phyloP scores from a whole-genome alignment of 2,329 filamentous ascomycete species.

The Periconia sp. region DNA sequence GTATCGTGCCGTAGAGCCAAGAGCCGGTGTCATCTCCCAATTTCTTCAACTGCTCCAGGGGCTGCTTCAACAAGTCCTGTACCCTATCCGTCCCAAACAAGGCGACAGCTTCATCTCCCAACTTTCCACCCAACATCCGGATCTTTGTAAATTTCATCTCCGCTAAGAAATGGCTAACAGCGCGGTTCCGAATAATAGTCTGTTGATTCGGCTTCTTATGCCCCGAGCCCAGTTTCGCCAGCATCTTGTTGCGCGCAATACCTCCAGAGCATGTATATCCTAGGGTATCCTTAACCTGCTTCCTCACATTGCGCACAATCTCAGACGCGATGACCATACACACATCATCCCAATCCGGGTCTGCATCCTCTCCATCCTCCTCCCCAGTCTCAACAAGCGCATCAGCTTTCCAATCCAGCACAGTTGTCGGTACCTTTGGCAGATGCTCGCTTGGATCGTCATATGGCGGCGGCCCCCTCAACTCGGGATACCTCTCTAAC shows the following conservation, averaged over 20 bases:
- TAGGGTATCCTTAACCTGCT: constrained; percentile 70
- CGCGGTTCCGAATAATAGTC: constrained; percentile 89
- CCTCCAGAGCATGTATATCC: constrained; percentile 93
- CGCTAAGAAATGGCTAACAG: constrained; percentile 77
- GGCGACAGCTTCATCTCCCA: constrained; percentile 85
- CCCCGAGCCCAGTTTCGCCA: constrained; percentile 90
- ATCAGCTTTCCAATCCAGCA: constrained; percentile 83
- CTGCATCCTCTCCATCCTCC: constrained; percentile 73
- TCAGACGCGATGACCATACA: constrained; percentile 86
- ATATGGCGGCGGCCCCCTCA: constrained; percentile 71
- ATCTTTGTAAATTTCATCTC: constrained; percentile 95
- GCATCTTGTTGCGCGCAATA: constrained; percentile 88
- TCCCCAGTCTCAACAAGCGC: constrained; percentile 80
- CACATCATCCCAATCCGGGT: constrained; percentile 97
- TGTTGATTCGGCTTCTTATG: constrained; percentile 94
- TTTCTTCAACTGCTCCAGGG: constrained; percentile 76
- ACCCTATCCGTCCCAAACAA: constrained; percentile 82
- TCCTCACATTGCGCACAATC: constrained; percentile 79
- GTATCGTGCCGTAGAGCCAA: constrained; percentile 85
- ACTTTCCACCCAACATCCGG: constrained; percentile 90
- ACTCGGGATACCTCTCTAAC: constrained; percentile 76
- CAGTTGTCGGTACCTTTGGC: constrained; percentile 74
- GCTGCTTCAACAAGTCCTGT: constrained; percentile 73
- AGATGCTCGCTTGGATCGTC: constrained; percentile 74
- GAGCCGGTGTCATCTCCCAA: constrained; percentile 83